Conservation (phyloP, 257 asterid species). For the Nyctanthes arbortristis region DNA sequence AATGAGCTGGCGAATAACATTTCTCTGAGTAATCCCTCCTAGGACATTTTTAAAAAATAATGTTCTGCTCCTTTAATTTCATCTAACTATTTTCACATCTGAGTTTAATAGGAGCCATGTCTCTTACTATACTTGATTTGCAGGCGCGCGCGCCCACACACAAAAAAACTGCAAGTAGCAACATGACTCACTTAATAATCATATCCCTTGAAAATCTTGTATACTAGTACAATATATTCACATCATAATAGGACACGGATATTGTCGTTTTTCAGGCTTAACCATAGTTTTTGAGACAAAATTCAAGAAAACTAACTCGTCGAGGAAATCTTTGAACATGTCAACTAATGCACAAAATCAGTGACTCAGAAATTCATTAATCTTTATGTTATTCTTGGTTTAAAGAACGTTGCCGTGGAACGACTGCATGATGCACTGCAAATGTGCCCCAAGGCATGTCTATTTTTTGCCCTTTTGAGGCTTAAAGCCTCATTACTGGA, state of each 20-base stretch:
- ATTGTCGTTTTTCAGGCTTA: background rate
- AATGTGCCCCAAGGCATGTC: no score
- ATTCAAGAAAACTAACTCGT: background rate
- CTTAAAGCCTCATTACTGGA: no score
- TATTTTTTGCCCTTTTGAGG: no score
- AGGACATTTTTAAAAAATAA: no score
- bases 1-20: no score
- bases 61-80: no score
- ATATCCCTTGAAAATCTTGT: background rate
- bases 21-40: no score
- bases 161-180: background rate
- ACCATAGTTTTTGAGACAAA: background rate
- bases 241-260: background rate
- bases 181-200: background rate
- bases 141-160: no score
- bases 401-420: no score
- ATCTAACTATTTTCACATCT: no score
- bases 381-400: background rate
- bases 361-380: background rate
- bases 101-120: background rate
- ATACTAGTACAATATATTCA: background rate
- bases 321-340: background rate
- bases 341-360: background rate
- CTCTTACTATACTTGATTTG: no score
- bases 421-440: no score